Conservation (phyloP, 352 stramenopile genomes). For the Phytophthora fragariae region DNA sequence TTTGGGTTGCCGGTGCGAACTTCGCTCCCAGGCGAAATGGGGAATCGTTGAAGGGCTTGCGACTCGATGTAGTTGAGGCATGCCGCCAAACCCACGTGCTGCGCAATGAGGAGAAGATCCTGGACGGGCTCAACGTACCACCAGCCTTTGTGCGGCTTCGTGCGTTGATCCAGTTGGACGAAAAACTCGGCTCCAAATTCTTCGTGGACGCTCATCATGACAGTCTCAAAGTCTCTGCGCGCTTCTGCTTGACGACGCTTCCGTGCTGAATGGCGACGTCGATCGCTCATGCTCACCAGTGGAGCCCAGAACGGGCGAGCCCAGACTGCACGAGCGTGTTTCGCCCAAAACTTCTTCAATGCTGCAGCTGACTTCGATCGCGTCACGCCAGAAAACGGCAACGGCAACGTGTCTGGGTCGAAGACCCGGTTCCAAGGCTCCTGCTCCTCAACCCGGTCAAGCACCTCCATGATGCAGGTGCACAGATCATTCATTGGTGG, state of each 20-base stretch:
- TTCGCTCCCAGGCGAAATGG: slow-evolving; percentile 3
- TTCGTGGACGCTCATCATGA: slow-evolving; percentile 30
- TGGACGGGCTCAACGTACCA: slow-evolving; percentile 29
- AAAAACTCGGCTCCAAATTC: slow-evolving; percentile 42
- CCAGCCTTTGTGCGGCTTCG: slow-evolving; percentile 33
- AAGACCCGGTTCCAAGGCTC: slow-evolving; percentile 41
- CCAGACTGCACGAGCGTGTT: slow-evolving; percentile 42
- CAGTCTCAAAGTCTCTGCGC: slow-evolving; percentile 24
- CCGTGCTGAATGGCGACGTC: slow-evolving; percentile 5
- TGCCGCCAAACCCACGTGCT: slow-evolving; percentile 12
- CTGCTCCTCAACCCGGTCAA: slow-evolving; percentile 31
- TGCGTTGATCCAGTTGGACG: slow-evolving; percentile 28
- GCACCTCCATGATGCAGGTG: slow-evolving; percentile 14
- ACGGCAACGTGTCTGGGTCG: slow-evolving; percentile 14
- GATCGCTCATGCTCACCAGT: slow-evolving; percentile 1
- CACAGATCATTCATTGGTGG: not conserved
- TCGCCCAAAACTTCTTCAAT: slow-evolving; percentile 33
- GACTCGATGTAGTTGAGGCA: slow-evolving; percentile 40
- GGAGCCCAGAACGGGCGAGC: slow-evolving; percentile 47
- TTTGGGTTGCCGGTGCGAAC: slow-evolving; percentile 2
- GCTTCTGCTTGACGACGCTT: slow-evolving; percentile 33
- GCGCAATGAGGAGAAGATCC: slow-evolving; percentile 29
- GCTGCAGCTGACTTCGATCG: slow-evolving; percentile 13
- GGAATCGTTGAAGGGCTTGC: slow-evolving; percentile 33
- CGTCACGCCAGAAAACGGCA: slow-evolving; percentile 30